A percentile compares a stretch with the other conserved stretches of the same genome.
These are phyloP conservation scores for Metschnikowia hibisci DNA, from an alignment of 805 yeast species.

Conservation along the genomic window DNA sequence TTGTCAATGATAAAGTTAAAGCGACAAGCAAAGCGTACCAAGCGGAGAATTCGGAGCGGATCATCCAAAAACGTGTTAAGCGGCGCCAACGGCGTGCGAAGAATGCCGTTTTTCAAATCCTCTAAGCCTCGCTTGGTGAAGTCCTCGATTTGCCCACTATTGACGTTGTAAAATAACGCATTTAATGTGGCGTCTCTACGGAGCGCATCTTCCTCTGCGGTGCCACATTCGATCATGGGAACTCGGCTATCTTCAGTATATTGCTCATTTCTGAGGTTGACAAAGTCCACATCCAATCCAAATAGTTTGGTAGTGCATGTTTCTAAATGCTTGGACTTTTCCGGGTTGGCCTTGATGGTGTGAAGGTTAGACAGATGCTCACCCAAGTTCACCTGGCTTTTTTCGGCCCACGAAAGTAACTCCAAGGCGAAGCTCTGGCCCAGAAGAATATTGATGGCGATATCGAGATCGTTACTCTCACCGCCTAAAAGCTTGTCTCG, in stretches of 20 bases:
- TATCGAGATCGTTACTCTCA: slow-evolving; percentile 82
- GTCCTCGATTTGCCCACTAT: slow-evolving; percentile 71
- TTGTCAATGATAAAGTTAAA: slow-evolving; percentile 64
- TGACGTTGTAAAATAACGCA: slow-evolving; percentile 84
- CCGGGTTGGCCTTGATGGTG: slow-evolving; percentile 88
- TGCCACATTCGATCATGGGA: slow-evolving; percentile 81
- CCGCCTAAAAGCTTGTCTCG: slow-evolving; percentile 85
- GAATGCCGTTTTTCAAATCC: slow-evolving; percentile 65
- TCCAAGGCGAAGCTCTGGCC: slow-evolving; percentile 83
- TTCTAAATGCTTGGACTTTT: slow-evolving; percentile 91
- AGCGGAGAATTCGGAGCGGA: slow-evolving; percentile 82
- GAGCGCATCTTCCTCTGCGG: slow-evolving; percentile 86
- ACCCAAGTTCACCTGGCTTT: slow-evolving; percentile 25
- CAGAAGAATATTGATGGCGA: slow-evolving; percentile 78
- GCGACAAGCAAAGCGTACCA: slow-evolving; percentile 81
- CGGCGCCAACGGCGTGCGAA: slow-evolving; percentile 88
- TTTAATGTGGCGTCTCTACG: slow-evolving; percentile 95
- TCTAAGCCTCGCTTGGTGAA: slow-evolving; percentile 70
- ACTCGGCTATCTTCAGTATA: slow-evolving; percentile 81
- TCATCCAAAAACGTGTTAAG: slow-evolving; percentile 85
- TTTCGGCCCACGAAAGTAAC: slow-evolving; percentile 46
- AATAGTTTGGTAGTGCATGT: slow-evolving; percentile 89
- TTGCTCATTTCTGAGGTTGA: slow-evolving; percentile 82
- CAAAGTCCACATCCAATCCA: slow-evolving; percentile 89
- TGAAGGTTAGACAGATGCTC: slow-evolving; percentile 47